Percentiles rank a stretch among this genome's conserved stretches.
phyloP scores from a whole-genome alignment of 306 rosid species.

The Ceratonia siliqua region DNA sequence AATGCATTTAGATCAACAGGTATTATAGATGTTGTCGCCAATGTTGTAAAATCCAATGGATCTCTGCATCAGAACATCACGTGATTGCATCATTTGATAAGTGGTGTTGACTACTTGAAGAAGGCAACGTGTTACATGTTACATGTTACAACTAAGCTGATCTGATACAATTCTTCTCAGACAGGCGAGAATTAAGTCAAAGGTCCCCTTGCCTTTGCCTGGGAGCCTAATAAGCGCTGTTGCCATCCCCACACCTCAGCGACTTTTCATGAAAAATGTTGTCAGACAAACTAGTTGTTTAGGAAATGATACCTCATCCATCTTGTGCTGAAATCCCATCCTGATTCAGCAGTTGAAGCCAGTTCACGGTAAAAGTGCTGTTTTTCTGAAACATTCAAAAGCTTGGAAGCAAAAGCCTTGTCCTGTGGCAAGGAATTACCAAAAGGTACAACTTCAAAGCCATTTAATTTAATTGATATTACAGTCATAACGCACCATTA shows the following conservation, averaged over 20 bases:
- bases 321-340: slow-evolving; percentile 97
- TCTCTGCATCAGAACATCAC: slow-evolving; percentile 62
- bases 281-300: background rate
- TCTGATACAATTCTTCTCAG: background rate
- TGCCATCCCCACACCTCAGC: no score
- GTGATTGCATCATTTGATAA: slow-evolving; percentile 11
- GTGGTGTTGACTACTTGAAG: background rate
- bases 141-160: slow-evolving; percentile 3
- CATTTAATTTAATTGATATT: slow-evolving; percentile 28
- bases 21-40: slow-evolving; percentile 79
- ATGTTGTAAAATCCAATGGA: slow-evolving; percentile 64
- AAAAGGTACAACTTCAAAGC: background rate
- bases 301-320: slow-evolving; percentile 79
- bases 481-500: slow-evolving; percentile 45
- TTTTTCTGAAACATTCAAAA: slow-evolving; percentile 50
- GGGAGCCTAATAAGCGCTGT: background rate
- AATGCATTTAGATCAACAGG: slow-evolving; percentile 85
- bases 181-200: background rate
- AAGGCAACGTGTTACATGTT: no score
- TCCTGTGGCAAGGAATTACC: slow-evolving; percentile 51
- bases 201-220: slow-evolving; percentile 1
- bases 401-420: slow-evolving; percentile 66
- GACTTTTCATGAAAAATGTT: background rate
- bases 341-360: slow-evolving; percentile 85
- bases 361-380: slow-evolving; percentile 64